Conservation (phyloP, 805 yeast species). For the Grigorovia jiainica region DNA sequence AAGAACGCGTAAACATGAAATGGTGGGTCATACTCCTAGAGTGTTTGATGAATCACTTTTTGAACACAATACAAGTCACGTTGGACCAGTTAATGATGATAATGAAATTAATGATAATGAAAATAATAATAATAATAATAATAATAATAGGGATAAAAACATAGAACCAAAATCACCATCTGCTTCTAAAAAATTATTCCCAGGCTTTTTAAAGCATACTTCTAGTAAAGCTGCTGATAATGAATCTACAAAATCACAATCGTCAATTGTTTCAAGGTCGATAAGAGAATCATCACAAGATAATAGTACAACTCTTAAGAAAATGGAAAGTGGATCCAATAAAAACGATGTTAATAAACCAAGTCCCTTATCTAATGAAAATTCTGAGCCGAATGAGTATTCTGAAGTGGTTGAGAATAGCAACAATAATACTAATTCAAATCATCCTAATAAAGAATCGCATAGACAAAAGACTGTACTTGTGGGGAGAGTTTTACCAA, state of each 20-base stretch:
- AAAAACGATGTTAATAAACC: background rate
- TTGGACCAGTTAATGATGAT: background rate
- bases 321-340: background rate
- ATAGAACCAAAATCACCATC: background rate
- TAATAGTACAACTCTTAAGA: background rate
- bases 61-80: background rate
- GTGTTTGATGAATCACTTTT: constrained; percentile 4
- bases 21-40: constrained; percentile 27
- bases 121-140: background rate
- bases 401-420: too few species aligned
- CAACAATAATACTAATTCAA: too few species aligned
- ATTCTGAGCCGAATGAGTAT: background rate
- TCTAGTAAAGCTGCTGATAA: constrained; percentile 1
- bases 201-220: constrained; percentile 1
- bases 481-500: background rate
- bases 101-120: background rate
- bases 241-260: background rate
- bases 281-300: background rate
- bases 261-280: background rate
- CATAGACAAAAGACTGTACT: background rate
- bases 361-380: background rate
- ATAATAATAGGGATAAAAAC: background rate
- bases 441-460: background rate
- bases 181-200: background rate
- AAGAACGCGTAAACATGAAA: constrained; percentile 32